Conservation (phyloP, 2,329 filamentous ascomycete species). For the Metarhizium anisopliae region DNA sequence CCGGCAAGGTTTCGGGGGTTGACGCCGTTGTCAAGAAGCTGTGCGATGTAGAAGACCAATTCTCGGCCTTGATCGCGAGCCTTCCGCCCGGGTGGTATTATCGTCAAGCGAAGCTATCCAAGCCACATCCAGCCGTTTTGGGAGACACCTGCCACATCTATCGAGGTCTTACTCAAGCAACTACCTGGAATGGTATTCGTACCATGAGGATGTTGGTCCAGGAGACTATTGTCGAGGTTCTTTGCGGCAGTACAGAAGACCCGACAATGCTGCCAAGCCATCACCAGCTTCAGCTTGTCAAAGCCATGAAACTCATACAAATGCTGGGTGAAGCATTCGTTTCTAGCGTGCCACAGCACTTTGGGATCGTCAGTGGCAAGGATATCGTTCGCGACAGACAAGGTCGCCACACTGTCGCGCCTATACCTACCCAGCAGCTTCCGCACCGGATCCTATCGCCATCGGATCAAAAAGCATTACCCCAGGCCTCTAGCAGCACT, state of each 20-base stretch:
- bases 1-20: slow-evolving; percentile 24
- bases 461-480: slow-evolving; percentile 2
- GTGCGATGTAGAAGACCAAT: slow-evolving; percentile 32
- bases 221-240: slow-evolving; percentile 36
- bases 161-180: slow-evolving; percentile 32
- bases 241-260: slow-evolving; percentile 25
- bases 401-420: slow-evolving; percentile 11
- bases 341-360: slow-evolving; percentile 40
- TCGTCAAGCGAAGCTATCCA: slow-evolving; percentile 28
- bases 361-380: slow-evolving; percentile 35
- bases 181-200: slow-evolving; percentile 39
- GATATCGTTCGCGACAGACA: slow-evolving; percentile 20
- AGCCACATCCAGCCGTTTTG: slow-evolving; percentile 32
- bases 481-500: not conserved
- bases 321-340: slow-evolving; percentile 32
- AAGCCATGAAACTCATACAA: slow-evolving; percentile 27
- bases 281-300: slow-evolving; percentile 27
- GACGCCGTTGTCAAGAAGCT: slow-evolving; percentile 27
- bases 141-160: slow-evolving; percentile 36
- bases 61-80: slow-evolving; percentile 27
- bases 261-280: slow-evolving; percentile 17
- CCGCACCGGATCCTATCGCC: slow-evolving; percentile 21
- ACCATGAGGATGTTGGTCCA: slow-evolving; percentile 37
- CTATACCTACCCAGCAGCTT: slow-evolving; percentile 20
- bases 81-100: slow-evolving; percentile 34